Conservation (phyloP, 208 protist genomes). For the Phytomonas sp. region DNA sequence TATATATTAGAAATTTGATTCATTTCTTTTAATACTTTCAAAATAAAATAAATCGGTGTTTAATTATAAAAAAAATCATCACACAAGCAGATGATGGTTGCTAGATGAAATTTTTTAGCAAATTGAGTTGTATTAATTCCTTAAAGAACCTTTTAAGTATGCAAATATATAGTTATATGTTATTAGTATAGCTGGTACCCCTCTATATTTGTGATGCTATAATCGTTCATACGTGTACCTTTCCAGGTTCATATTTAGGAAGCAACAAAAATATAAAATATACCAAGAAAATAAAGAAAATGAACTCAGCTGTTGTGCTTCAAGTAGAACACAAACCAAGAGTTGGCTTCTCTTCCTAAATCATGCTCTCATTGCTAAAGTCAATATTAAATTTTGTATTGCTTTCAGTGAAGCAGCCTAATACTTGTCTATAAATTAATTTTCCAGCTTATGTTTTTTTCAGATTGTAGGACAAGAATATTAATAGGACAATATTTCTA, state of each 20-base stretch:
- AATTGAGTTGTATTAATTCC: background rate
- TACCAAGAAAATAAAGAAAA: conserved; percentile 1
- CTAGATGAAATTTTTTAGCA: background rate
- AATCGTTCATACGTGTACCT: background rate
- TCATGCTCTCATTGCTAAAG: background rate
- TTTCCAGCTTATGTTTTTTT: background rate
- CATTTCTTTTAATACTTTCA: background rate
- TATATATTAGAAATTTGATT: background rate
- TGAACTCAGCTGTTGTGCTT: background rate
- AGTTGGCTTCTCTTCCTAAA: background rate
- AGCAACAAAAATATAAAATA: conserved; percentile 16
- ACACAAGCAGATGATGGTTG: background rate
- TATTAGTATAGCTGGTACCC: background rate
- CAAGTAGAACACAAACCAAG: background rate
- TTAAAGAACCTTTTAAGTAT: background rate
- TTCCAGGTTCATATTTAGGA: conserved; percentile 1
- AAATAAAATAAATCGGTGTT: background rate
- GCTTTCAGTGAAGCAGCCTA: background rate
- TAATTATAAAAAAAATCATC: background rate
- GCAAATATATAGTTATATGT: background rate
- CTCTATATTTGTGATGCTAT: background rate
- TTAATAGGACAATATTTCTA: background rate
- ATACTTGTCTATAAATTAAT: background rate
- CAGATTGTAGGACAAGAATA: background rate
- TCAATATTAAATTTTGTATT: background rate